A percentile compares a stretch with the other conserved stretches of the same genome.
Evolutionary conservation across 2,329 filamentous ascomycete genomes (phyloP).

Genomic region (Claviceps digitariae): DNA sequence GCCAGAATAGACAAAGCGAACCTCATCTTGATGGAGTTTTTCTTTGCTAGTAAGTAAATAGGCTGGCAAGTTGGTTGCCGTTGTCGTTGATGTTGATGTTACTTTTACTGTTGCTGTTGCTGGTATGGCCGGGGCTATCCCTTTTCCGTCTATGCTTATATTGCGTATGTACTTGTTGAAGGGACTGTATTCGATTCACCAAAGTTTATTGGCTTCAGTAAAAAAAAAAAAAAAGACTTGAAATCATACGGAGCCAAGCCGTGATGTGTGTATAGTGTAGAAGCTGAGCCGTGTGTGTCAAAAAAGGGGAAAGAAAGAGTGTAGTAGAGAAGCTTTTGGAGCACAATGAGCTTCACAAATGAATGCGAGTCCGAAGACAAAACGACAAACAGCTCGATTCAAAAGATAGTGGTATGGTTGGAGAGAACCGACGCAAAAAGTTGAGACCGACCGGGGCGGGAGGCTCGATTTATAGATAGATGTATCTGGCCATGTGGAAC

Average conservation of each 20-base stretch:
- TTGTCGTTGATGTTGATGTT: background rate
- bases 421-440: background rate
- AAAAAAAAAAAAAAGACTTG: background rate
- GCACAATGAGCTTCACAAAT: slow-evolving; percentile 12
- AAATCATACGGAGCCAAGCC: slow-evolving; percentile 1
- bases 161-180: background rate
- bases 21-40: slow-evolving; percentile 33
- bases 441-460: background rate
- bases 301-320: slow-evolving; percentile 1
- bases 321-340: slow-evolving; percentile 2
- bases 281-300: background rate
- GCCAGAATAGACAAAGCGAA: slow-evolving; percentile 33
- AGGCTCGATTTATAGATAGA: slow-evolving; percentile 4
- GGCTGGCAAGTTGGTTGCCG: background rate
- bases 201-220: background rate
- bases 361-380: slow-evolving; percentile 12
- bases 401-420: background rate
- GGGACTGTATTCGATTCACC: slow-evolving; percentile 7
- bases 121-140: background rate
- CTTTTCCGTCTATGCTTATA: background rate
- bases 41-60: background rate
- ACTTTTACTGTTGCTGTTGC: slow-evolving; percentile 8
- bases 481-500: background rate
- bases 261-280: background rate
- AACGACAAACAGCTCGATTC: slow-evolving; percentile 1